Base-by-base conservation (phyloP, 305 asterid species). In the Salvia sclarea region DNA sequence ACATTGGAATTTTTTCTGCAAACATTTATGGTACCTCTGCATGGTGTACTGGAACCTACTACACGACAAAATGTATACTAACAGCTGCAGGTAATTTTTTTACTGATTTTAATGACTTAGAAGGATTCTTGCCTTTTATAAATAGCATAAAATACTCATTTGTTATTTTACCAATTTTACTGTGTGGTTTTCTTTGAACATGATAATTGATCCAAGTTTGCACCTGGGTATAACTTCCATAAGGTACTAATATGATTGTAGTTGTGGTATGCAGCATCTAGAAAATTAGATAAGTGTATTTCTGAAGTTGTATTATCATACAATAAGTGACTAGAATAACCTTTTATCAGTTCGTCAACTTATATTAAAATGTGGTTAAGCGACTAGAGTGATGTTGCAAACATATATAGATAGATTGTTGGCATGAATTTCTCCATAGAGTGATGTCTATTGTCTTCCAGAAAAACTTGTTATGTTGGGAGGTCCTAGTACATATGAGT, bases 361-460 rank as follows among this genome's bases (percentile, higher is more conserved):
- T 58, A 35, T 58, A 11, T 31, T 8, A 4, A 59, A 8, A 30
- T 17, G 20, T 49, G 60, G 60, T 64, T 31, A 64, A 44, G 28
- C 20, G 49, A 48, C 60, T 64, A 31, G 48, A 48, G 18, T 18
- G 49, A 49, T 12, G 2, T 33, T 18, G 49, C 37, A 40, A 17
- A 40, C 37, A 61, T 8, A 41, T 13, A 6, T 61, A 61, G 37
- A 21, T 6, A 22, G 38, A 40, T 41, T 13, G 53, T 35, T 38
- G 12, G 31, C 50, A 41, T 41, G 53, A 61, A 47, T 24, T 21
- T 41, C 54, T 13, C 66, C 35, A 22, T 41, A 40, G 54, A 61
- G 9, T n/a, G n/a, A n/a, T n/a, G n/a, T n/a, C n/a, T n/a, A n/a
- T n/a, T 40, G 38, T 50, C 35, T 50, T 17, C 56, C 47, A 49